Conservation (phyloP, 768 basidiomycete species). For the Suillus subalutaceus region DNA sequence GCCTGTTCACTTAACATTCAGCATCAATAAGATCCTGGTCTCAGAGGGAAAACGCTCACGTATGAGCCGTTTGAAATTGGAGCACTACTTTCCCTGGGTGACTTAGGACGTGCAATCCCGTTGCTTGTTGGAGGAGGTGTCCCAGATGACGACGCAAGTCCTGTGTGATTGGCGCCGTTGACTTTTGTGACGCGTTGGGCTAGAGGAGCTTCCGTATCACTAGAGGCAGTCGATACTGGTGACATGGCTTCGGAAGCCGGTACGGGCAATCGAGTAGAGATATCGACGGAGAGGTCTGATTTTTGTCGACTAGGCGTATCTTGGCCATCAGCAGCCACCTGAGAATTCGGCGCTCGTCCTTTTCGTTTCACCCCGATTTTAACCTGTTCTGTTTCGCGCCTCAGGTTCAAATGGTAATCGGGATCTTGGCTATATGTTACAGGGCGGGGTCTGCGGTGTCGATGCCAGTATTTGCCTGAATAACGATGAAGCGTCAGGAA, state of each 20-base stretch:
- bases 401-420: slow-evolving; percentile 64
- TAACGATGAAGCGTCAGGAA: slow-evolving; percentile 12
- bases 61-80: slow-evolving; percentile 23
- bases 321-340: slow-evolving; percentile 38
- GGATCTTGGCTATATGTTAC: slow-evolving; percentile 79
- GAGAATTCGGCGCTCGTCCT: slow-evolving; percentile 31
- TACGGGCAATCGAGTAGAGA: slow-evolving; percentile 33
- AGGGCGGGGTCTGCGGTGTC: slow-evolving; percentile 79
- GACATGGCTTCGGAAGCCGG: slow-evolving; percentile 53
- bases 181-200: slow-evolving; percentile 60
- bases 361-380: slow-evolving; percentile 59
- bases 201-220: slow-evolving; percentile 74
- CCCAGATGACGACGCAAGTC: slow-evolving; percentile 14
- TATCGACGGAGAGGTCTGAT: slow-evolving; percentile 40
- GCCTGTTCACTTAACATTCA: slow-evolving; percentile 36
- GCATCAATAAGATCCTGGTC: slow-evolving; percentile 34
- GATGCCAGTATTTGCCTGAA: slow-evolving; percentile 87
- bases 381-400: slow-evolving; percentile 57
- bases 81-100: slow-evolving; percentile 22
- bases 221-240: slow-evolving; percentile 74
- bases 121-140: slow-evolving; percentile 24
- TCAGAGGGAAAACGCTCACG: slow-evolving; percentile 27
- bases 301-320: slow-evolving; percentile 55
- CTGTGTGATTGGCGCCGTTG: slow-evolving; percentile 48
- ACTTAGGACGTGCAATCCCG: slow-evolving; percentile 14